Evolutionary conservation across 1,139 yeast genomes (phyloP).

Genomic region (Zygosaccharomyces sapae): DNA sequence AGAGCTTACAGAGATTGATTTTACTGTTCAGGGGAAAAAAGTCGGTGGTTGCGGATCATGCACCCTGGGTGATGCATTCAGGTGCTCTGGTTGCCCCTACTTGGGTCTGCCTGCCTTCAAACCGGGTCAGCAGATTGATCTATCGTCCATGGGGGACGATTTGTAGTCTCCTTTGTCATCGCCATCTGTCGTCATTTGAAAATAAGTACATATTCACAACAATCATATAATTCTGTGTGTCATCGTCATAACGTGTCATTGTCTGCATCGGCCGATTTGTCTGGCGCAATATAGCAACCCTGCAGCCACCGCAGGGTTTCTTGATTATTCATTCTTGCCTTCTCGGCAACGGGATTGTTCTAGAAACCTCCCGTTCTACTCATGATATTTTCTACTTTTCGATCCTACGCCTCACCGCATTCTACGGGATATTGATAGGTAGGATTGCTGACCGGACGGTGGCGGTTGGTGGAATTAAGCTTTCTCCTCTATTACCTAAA

Average conservation of each 20-base stretch:
- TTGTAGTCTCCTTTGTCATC: constrained; percentile 24
- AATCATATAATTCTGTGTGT: background rate
- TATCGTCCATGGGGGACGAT: constrained; percentile 42
- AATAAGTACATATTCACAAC: background rate
- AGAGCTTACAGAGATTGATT: constrained; percentile 83
- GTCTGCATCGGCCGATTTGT: background rate
- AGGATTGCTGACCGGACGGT: no score
- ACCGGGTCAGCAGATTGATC: constrained; percentile 72
- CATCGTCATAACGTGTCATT: no score
- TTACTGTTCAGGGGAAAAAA: constrained; percentile 87
- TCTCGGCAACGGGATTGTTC: background rate
- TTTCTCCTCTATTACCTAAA: background rate
- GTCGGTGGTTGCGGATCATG: constrained; percentile 96
- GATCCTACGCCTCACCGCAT: constrained; percentile 2
- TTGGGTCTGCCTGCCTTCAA: constrained; percentile 96
- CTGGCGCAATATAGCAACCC: background rate
- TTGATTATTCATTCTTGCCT: background rate
- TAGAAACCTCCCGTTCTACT: background rate
- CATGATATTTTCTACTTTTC: background rate
- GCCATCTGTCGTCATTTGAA: background rate
- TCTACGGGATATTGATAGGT: no score
- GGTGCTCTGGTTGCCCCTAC: constrained; percentile 98
- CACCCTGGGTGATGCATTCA: constrained; percentile 93
- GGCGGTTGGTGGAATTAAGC: background rate
- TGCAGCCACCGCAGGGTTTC: background rate